Conservation (phyloP, 192 early-diverging fungal genomes). For the Coemansia sp. region DNA sequence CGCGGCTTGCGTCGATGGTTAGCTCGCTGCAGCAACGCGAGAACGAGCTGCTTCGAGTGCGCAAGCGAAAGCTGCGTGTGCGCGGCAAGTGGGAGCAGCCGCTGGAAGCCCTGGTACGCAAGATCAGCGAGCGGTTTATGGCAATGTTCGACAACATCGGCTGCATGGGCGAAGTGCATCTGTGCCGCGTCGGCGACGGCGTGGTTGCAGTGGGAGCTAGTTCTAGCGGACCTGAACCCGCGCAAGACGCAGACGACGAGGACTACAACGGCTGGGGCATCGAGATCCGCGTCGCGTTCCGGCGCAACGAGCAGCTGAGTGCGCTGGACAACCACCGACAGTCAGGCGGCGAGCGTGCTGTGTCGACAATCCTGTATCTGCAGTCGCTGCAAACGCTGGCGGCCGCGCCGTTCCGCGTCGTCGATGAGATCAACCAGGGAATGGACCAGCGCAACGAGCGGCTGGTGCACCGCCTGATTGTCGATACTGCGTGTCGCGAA, state of each 20-base stretch:
- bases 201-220: slow-evolving; percentile 4
- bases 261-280: slow-evolving; percentile 93
- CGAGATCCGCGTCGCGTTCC: slow-evolving; percentile 93
- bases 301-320: slow-evolving; percentile 79
- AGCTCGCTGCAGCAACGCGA: slow-evolving; percentile 46
- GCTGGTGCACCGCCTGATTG: slow-evolving; percentile 89
- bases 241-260: slow-evolving; percentile 59
- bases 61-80: slow-evolving; percentile 33
- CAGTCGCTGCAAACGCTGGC: slow-evolving; percentile 85
- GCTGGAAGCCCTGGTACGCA: slow-evolving; percentile 58
- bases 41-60: slow-evolving; percentile 35
- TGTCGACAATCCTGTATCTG: slow-evolving; percentile 94
- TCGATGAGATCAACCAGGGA: slow-evolving; percentile 99
- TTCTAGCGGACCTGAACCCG: not conserved
- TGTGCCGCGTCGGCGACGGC: slow-evolving; percentile 33
- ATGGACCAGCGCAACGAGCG: slow-evolving; percentile 98
- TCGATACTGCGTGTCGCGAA: slow-evolving; percentile 70
- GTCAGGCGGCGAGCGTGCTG: slow-evolving; percentile 95
- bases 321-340: slow-evolving; percentile 84
- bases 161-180: slow-evolving; percentile 47
- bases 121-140: slow-evolving; percentile 70
- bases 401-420: slow-evolving; percentile 93
- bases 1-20: slow-evolving; percentile 56
- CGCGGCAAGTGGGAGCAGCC: slow-evolving; percentile 66
- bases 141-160: slow-evolving; percentile 67